Base-by-base conservation (phyloP, 257 asterid species). In the Thymus mandschuricus region DNA sequence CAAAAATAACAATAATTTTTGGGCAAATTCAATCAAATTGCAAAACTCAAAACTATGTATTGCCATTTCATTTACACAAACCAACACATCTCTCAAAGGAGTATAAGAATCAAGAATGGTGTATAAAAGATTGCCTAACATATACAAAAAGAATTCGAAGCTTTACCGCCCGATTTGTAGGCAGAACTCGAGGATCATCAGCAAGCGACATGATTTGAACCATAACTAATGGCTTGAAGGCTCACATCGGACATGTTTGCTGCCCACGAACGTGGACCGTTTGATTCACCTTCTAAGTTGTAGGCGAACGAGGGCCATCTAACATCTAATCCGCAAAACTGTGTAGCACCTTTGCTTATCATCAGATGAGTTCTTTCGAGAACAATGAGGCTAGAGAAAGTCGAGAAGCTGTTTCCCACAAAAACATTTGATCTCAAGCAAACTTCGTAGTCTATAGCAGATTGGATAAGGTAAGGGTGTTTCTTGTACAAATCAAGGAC, bases 401-500 rank as follows among this genome's bases (percentile, higher is more conserved):
- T 94, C 27, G 98, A 94, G 78, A 85, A 91, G 73, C 91, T 94
- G 83, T 94, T 94, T 59, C 98, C 97, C 0, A 91, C 83, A 70
- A 94, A 94, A 76, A 94, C 87, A 70, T 89, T 75, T 7, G 98
- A 84, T 80, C 92, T 87, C 86, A 87, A 82, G 74, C 98, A 93
- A 69, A 93, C 98, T 84, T 89, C 94, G 35, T 91, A 94, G 75
- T 94, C 98, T 4, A 92, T 92, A 13, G 98, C 98, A 27, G 97
- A 88, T 77, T 84, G 88, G 71, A 94, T 77, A 69, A 94, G 84
- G 82, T 91, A 94, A 0, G 96, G 81, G 2, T 86, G 89, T 74
- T 82, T 89, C 81, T 84, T 88, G 79, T 91, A 91, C 45, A 79
- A 43, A 15, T 83, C 85, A 35, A 85, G 64, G 60, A 87, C 88